A percentile compares a stretch with the other conserved stretches of the same genome.
phyloP scores from a whole-genome alignment of 2,329 filamentous ascomycete species.

The Plenodomus tracheiphilus region DNA sequence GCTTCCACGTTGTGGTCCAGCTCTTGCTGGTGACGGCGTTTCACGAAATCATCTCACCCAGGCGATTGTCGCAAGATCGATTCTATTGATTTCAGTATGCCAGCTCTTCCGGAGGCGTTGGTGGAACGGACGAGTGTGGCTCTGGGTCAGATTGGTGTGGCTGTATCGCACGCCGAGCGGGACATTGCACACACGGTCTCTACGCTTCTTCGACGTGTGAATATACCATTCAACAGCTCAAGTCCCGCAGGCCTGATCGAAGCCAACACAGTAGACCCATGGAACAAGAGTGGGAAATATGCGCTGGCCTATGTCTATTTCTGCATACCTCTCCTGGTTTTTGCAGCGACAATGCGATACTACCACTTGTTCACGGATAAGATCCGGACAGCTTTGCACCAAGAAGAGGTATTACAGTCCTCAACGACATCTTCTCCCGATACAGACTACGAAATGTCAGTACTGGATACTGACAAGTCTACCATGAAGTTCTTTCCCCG shows the following conservation, averaged over 20 bases:
- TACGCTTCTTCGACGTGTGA: slow-evolving; percentile 51
- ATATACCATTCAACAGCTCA: slow-evolving; percentile 59
- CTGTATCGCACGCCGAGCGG: slow-evolving; percentile 33
- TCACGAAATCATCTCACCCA: slow-evolving; percentile 16
- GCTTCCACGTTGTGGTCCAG: slow-evolving; percentile 23
- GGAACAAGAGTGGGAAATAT: slow-evolving; percentile 81
- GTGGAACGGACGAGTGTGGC: slow-evolving; percentile 31
- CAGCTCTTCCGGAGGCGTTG: slow-evolving; percentile 37
- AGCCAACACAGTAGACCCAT: slow-evolving; percentile 71
- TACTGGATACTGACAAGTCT: slow-evolving; percentile 62
- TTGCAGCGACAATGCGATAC: slow-evolving; percentile 70
- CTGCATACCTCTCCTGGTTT: slow-evolving; percentile 69
- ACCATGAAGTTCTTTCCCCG: slow-evolving; percentile 77
- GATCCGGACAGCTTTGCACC: slow-evolving; percentile 85
- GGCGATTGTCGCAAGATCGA: slow-evolving; percentile 11
- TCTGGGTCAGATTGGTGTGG: slow-evolving; percentile 33
- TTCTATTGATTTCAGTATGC: slow-evolving; percentile 31
- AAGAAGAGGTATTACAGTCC: slow-evolving; percentile 74
- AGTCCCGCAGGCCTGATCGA: slow-evolving; percentile 60
- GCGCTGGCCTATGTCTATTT: slow-evolving; percentile 88
- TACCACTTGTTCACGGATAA: slow-evolving; percentile 95
- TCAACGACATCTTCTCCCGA: slow-evolving; percentile 60
- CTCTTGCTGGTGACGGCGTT: slow-evolving; percentile 43
- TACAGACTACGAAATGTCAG: slow-evolving; percentile 64
- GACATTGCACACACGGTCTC: slow-evolving; percentile 32